A percentile compares a stretch with the other conserved stretches of the same genome.
Conservation (phyloP, 2,329 filamentous ascomycete species). For the Fusarium succisae region DNA sequence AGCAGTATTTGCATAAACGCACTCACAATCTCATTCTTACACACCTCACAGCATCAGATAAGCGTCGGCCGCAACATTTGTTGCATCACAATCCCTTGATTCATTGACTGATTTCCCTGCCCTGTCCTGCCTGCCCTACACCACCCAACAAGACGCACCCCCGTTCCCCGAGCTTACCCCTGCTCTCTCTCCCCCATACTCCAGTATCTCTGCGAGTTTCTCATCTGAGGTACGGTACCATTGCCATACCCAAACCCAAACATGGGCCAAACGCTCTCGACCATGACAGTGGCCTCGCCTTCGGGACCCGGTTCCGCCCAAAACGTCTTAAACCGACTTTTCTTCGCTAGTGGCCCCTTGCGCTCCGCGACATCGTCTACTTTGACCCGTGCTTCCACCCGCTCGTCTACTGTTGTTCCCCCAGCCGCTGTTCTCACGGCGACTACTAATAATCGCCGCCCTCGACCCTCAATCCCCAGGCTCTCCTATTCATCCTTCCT, state of each 20-base stretch:
- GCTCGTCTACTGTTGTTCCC: slow-evolving; percentile 29
- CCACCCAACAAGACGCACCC: slow-evolving; percentile 27
- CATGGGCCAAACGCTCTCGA: slow-evolving; percentile 43
- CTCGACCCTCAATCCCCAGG: slow-evolving; percentile 40
- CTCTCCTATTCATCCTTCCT: slow-evolving; percentile 38
- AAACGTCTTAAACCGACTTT: slow-evolving; percentile 49
- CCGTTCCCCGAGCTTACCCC: slow-evolving; percentile 28
- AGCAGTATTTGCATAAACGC: not conserved
- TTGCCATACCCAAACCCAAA: slow-evolving; percentile 18
- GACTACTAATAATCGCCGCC: slow-evolving; percentile 45
- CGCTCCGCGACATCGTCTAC: slow-evolving; percentile 41
- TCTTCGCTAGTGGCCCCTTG: slow-evolving; percentile 46
- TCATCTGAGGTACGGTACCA: slow-evolving; percentile 16
- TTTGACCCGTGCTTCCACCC: slow-evolving; percentile 24
- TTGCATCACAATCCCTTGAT: slow-evolving; percentile 27
- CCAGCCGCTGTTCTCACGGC: slow-evolving; percentile 26
- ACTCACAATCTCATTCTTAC: not conserved
- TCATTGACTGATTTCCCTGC: slow-evolving; percentile 20
- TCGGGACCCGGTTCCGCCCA: slow-evolving; percentile 42
- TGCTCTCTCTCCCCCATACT: slow-evolving; percentile 32
- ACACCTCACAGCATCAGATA: slow-evolving; percentile 14
- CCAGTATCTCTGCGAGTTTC: slow-evolving; percentile 34
- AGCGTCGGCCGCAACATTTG: slow-evolving; percentile 17
- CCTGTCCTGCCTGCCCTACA: slow-evolving; percentile 23
- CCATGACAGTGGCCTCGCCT: slow-evolving; percentile 40